These are phyloP conservation scores for Lachnellula cervina DNA, from an alignment of 2,329 filamentous ascomycete species.

Conservation along the genomic window DNA sequence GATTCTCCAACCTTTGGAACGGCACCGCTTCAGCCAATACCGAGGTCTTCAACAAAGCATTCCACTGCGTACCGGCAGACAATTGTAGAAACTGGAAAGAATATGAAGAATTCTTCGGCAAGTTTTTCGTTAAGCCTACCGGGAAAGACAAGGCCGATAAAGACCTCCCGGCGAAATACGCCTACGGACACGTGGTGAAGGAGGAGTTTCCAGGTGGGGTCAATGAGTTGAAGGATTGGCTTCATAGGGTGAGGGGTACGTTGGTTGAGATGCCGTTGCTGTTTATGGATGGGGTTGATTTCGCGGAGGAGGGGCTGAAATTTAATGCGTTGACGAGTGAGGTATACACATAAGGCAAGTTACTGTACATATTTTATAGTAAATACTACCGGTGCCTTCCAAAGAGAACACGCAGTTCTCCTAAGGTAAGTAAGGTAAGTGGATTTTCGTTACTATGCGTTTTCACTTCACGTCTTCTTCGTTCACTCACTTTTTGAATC, in stretches of 20 bases:
- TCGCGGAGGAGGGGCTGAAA: slow-evolving; percentile 75
- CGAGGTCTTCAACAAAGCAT: slow-evolving; percentile 72
- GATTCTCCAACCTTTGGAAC: slow-evolving; percentile 70
- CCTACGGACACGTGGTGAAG: slow-evolving; percentile 82
- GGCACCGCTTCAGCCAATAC: slow-evolving; percentile 72
- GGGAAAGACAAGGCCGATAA: slow-evolving; percentile 38
- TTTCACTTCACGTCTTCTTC: too few relatives aligned
- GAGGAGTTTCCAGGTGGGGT: slow-evolving; percentile 72
- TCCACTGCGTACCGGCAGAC: slow-evolving; percentile 73
- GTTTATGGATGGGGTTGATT: slow-evolving; percentile 78
- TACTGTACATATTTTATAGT: neutral
- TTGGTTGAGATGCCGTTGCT: slow-evolving; percentile 87
- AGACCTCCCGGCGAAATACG: slow-evolving; percentile 53
- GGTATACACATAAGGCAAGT: slow-evolving; percentile 53
- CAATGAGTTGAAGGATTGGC: slow-evolving; percentile 65
- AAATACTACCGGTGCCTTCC: too few relatives aligned
- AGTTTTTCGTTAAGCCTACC: slow-evolving; percentile 57
- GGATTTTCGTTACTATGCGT: too few relatives aligned
- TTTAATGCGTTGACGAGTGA: slow-evolving; percentile 69
- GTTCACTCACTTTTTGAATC: too few relatives aligned
- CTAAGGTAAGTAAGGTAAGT: too few relatives aligned
- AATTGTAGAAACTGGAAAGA: slow-evolving; percentile 64
- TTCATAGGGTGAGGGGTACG: slow-evolving; percentile 62
- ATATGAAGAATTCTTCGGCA: slow-evolving; percentile 66
- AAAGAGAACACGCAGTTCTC: too few relatives aligned